Base-by-base conservation (phyloP, 371 early-diverging fungal genomes). In the Entomophthora muscae region DNA sequence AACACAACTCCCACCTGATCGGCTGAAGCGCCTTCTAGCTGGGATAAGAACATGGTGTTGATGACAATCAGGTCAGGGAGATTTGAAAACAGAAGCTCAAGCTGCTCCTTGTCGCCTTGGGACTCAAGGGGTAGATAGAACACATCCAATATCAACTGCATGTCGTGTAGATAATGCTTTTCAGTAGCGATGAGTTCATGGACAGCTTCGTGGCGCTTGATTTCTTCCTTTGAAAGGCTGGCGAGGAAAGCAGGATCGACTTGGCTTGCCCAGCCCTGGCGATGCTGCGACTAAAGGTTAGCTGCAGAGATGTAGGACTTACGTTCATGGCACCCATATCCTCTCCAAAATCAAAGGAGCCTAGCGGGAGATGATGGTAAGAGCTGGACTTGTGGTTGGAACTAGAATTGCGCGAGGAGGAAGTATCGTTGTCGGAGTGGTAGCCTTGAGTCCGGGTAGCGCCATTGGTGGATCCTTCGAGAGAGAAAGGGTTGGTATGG, bases 101-200 rank as follows among this genome's bases (percentile, higher is more conserved):
- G 66, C 51, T 72, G 73, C 1, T 57, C 52, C 2, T 60, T 27
- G 21, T 28, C 33, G 23, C 72, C 30, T 26, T 68, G 27, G 1
- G 58, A 63, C 54, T 70, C 68, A 51, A 80, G 58, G 1, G 79
- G 80, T n/a, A 69, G 59, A 65, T 75, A 69, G 60, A 80, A 80
- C 32, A 88, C 84, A 69, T 90, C 83, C 3, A 85, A 71, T 51
- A 95, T 81, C 69, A 90, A 72, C 66, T 89, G 85, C 65, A 95
- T 74, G 70, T 91, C 88, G 0, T 80, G 75, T 17, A 91, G 75
- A 70, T 93, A 95, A 0, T 78, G 75, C 62, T 80, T 80, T 70
- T 95, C 95, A 1, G 93, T 92, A 28, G 78, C 70, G 28, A 92
- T 83, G 33, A 95, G 70, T 71, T 95, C 95, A 68, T 78, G 87